phyloP scores from a whole-genome alignment of 2,329 filamentous ascomycete species.

The Arthrobotrys musiformis region DNA sequence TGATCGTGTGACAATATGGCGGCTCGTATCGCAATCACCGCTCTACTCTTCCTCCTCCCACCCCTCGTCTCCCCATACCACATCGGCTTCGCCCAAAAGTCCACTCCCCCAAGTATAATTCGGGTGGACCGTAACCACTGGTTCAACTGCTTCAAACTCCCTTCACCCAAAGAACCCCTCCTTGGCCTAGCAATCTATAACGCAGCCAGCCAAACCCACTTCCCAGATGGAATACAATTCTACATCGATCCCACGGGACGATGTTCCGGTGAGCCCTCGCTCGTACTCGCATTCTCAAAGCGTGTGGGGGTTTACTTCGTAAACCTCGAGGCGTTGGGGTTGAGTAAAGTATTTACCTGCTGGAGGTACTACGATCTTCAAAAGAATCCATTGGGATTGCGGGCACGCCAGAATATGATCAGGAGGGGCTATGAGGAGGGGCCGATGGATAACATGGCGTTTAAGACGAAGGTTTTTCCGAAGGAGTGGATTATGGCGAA shows the following conservation, averaged over 20 bases:
- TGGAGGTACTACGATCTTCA: conserved; percentile 26
- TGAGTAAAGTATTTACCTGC: neutral
- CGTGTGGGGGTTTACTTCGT: conserved; percentile 20
- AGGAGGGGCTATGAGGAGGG: neutral
- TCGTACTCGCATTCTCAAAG: conserved; percentile 1
- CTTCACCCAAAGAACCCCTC: neutral
- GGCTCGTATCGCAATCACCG: too few species aligned
- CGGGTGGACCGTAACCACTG: neutral
- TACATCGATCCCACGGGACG: neutral
- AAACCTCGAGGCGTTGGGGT: conserved; percentile 2
- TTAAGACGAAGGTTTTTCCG: neutral
- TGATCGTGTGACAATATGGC: neutral
- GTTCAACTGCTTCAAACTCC: conserved; percentile 12
- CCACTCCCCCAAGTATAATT: neutral
- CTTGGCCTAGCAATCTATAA: conserved; percentile 30
- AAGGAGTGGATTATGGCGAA: neutral
- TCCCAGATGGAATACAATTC: conserved; percentile 14
- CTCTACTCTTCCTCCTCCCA: neutral
- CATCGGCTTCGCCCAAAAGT: conserved; percentile 6
- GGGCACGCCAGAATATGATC: neutral
- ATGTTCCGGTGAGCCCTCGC: conserved; percentile 7
- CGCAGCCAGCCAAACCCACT: neutral
- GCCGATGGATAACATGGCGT: neutral
- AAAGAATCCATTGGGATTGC: neutral
- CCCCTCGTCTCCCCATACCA: neutral